A percentile compares a stretch with the other conserved stretches of the same genome.
Conservation (phyloP, 2,329 filamentous ascomycete species). For the Hypoxylon sp. region DNA sequence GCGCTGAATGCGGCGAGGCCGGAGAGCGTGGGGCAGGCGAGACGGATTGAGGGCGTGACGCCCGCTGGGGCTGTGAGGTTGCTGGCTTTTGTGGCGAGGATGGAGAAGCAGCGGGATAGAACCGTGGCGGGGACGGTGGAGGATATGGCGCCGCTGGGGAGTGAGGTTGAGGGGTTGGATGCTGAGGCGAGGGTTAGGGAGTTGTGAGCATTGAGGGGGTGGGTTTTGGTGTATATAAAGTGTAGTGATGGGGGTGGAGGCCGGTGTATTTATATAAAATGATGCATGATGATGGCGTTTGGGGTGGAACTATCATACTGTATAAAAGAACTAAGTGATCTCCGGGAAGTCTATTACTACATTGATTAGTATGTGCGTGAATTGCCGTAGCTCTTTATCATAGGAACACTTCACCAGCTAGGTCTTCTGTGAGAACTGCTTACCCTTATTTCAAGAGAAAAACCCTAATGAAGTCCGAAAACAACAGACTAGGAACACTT, state of each 20-base stretch:
- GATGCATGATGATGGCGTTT: slow-evolving; percentile 25
- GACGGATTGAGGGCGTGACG: slow-evolving; percentile 85
- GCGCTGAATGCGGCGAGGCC: slow-evolving; percentile 79
- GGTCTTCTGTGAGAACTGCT: too few relatives aligned
- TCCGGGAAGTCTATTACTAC: neutral
- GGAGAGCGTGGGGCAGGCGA: slow-evolving; percentile 89
- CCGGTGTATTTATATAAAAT: slow-evolving; percentile 15
- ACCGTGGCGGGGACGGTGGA: slow-evolving; percentile 36
- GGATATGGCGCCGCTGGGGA: slow-evolving; percentile 51
- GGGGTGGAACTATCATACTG: neutral
- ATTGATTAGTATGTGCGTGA: too few relatives aligned
- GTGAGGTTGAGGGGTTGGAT: slow-evolving; percentile 59
- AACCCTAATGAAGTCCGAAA: too few relatives aligned
- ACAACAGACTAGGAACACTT: neutral
- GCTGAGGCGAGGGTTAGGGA: slow-evolving; percentile 59
- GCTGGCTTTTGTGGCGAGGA: slow-evolving; percentile 71
- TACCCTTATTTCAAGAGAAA: too few relatives aligned
- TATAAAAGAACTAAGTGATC: slow-evolving; percentile 4
- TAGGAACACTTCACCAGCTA: too few relatives aligned
- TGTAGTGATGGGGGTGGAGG: neutral
- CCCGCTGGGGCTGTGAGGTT: slow-evolving; percentile 73
- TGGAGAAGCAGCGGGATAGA: slow-evolving; percentile 19
- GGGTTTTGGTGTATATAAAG: slow-evolving; percentile 10
- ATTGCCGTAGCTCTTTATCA: too few relatives aligned
- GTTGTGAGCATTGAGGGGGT: slow-evolving; percentile 44